phyloP scores from a whole-genome alignment of 2,329 filamentous ascomycete genomes.

The Dactylellina haptotyla region DNA sequence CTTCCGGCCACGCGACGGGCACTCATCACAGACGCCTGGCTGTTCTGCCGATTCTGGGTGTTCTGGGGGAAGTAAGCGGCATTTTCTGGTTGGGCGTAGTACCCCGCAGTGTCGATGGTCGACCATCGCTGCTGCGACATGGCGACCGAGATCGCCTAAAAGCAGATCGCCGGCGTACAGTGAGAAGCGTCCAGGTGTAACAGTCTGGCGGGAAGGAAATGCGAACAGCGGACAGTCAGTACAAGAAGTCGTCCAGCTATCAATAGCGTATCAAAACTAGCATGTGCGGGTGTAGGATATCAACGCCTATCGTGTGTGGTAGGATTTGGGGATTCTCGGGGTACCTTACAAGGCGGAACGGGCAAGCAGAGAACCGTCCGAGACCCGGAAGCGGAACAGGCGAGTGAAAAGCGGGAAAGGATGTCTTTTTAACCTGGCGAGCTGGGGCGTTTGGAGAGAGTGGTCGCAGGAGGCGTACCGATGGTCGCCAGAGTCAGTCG shows the following conservation, averaged over 20 bases:
- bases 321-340: slow-evolving; percentile 6
- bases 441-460: slow-evolving; percentile 2
- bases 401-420: neutral
- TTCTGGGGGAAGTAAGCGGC: slow-evolving; percentile 40
- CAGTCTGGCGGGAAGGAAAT: slow-evolving; percentile 5
- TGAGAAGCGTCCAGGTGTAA: slow-evolving; percentile 6
- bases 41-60: slow-evolving; percentile 46
- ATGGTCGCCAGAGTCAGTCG: slow-evolving; percentile 1
- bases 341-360: slow-evolving; percentile 32
- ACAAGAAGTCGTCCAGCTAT: neutral
- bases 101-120: slow-evolving; percentile 49
- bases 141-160: slow-evolving; percentile 49
- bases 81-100: slow-evolving; percentile 49
- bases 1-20: slow-evolving; percentile 61
- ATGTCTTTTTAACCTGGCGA: no score
- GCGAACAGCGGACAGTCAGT: slow-evolving; percentile 20
- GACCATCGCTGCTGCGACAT: slow-evolving; percentile 52
- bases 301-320: neutral
- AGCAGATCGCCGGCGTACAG: slow-evolving; percentile 30
- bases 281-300: neutral
- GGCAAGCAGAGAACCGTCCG: neutral
- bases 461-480: neutral
- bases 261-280: neutral
- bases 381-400: neutral
- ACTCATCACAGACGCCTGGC: slow-evolving; percentile 61